Evolutionary conservation across 2,329 filamentous ascomycete genomes (phyloP), one percentile per base, ranked within the genome.

Genomic region (Aspergillus hortae): DNA sequence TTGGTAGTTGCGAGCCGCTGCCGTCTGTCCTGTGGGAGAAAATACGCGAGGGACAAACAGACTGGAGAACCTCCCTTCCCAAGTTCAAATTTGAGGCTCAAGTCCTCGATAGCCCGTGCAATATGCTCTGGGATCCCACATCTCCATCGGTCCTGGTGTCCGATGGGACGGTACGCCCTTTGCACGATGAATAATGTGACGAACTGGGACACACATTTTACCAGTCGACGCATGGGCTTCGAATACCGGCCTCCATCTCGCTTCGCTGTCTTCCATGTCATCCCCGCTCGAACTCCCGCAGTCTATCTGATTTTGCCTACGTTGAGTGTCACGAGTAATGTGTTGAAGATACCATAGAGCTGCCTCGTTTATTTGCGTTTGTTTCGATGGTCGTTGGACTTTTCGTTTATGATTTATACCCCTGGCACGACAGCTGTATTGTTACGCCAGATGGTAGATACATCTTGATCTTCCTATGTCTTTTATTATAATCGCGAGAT

Each of bases 391-490:
- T 21, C 40, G 40, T 19, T 42, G 6, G 5, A 17, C 40, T 42
- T 42, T 38, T 30, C 1, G 35, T 38, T 38, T 30, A 30, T 30
- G 27, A 38, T 38, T 38, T n/a, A 54, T 58, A 54, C 48, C 54
- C 50, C 50, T 53, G 36, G 23, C 51, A 36, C 44, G 51, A 47
- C 48, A 25, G 32, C 7, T 53, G 48, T 59, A 56, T 48, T 38
- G 52, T 56, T 57, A 56, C 17, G 25, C 44, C 46, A 44, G 44
- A 59, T 52, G 54, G 53, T 59, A 56, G 51, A 57, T 30, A 11
- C 27, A 30, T 30, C 23, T 41, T 56, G 35, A 38, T 38, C 15
- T 6, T 11, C 7, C 9, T 6, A 23, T 30, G 27, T 9, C 2
- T 30, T 30, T 11, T 10, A 30, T 30, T 30, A 10, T 30, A 11